phyloP scores from a whole-genome alignment of 345 rosid species.

The Lepidium aucheri region DNA sequence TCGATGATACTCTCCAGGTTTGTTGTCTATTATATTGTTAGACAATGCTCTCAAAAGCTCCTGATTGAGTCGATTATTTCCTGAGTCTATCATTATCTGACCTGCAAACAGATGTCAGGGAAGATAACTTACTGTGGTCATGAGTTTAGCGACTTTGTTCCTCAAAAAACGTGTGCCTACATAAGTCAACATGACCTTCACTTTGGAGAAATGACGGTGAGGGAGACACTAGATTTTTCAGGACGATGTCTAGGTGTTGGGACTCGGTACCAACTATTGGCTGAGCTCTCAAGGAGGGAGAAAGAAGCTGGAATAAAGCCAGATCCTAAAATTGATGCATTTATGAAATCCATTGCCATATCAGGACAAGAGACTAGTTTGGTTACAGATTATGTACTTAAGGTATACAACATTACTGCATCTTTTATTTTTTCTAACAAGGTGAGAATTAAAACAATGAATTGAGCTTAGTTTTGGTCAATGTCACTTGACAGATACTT shows the following conservation, averaged over 20 bases:
- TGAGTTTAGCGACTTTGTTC: slow-evolving; percentile 55
- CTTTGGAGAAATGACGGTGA: slow-evolving; percentile 71
- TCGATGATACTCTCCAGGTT: slow-evolving; percentile 52
- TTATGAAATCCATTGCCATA: slow-evolving; percentile 61
- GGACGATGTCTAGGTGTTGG: slow-evolving; percentile 79
- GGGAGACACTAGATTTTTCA: slow-evolving; percentile 74
- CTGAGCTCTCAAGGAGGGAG: slow-evolving; percentile 74
- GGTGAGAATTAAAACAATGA: background rate
- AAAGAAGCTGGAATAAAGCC: slow-evolving; percentile 59
- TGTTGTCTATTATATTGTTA: background rate
- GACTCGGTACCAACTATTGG: slow-evolving; percentile 46
- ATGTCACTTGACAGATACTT: slow-evolving; percentile 38
- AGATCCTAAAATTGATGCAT: slow-evolving; percentile 67
- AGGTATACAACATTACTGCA: slow-evolving; percentile 33
- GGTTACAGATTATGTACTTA: slow-evolving; percentile 61
- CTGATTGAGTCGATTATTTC: background rate
- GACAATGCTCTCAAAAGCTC: background rate
- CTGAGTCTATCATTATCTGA: background rate
- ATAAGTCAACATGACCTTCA: slow-evolving; percentile 84
- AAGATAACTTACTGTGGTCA: slow-evolving; percentile 66
- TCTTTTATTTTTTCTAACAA: background rate
- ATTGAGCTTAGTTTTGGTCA: background rate
- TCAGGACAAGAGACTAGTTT: slow-evolving; percentile 60
- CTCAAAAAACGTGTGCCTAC: slow-evolving; percentile 72
- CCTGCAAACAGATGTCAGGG: slow-evolving; percentile 42